Evolutionary conservation across 768 basidiomycete genomes (phyloP).

Genomic region (Paxillus rubicundulus): DNA sequence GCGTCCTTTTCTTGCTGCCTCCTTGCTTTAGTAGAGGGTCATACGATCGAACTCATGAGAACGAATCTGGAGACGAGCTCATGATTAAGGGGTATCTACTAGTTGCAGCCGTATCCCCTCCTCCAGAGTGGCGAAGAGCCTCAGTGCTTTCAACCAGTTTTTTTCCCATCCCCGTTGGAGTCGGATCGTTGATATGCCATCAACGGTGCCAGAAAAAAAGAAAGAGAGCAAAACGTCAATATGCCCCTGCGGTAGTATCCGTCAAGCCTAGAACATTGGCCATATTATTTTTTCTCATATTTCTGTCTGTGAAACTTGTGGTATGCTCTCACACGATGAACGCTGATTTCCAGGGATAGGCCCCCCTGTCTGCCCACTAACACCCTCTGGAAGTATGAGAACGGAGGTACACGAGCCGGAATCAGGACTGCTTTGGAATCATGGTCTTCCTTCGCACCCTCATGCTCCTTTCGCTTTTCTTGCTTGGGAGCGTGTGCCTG

Average conservation of each 20-base stretch:
- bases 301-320: neutral
- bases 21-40: conserved; percentile 5
- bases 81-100: neutral
- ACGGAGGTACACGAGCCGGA: conserved; percentile 1
- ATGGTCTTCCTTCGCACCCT: conserved; percentile 12
- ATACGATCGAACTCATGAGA: conserved; percentile 10
- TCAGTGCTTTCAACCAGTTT: neutral
- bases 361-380: neutral
- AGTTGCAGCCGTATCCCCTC: no score
- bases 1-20: conserved; percentile 5
- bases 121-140: neutral
- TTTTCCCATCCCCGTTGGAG: neutral
- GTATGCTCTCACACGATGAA: conserved; percentile 10
- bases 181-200: conserved; percentile 4
- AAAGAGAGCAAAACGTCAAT: no score
- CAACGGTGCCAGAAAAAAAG: conserved; percentile 10
- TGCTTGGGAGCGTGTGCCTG: conserved; percentile 7
- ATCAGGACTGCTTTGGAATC: neutral
- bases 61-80: conserved; percentile 1
- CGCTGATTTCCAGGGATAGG: neutral
- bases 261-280: no score
- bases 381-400: conserved; percentile 18
- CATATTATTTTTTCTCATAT: neutral
- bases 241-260: no score
- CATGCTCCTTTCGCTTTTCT: neutral